These are phyloP conservation scores for Oenanthe sinensis DNA, from an alignment of 129 eudicot genomes.

Conservation along the genomic window DNA sequence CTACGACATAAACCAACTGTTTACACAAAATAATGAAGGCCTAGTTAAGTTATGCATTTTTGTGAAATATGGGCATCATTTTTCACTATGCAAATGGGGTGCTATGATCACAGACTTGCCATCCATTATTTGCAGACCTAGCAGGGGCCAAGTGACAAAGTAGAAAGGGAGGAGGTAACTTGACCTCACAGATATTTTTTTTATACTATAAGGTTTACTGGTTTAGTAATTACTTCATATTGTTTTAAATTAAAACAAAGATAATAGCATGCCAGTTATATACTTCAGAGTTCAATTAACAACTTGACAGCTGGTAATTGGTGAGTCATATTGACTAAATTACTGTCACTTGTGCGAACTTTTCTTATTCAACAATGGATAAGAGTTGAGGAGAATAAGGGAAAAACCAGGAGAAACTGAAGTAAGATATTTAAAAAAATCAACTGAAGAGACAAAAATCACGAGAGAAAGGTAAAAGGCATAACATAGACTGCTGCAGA, in stretches of 20 bases:
- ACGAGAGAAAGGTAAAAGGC: neutral
- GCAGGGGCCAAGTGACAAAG: neutral
- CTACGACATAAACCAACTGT: neutral
- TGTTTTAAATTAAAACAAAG: neutral
- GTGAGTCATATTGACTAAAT: neutral
- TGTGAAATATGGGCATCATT: neutral
- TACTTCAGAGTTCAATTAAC: neutral
- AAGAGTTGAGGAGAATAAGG: too few species aligned
- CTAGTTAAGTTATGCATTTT: neutral
- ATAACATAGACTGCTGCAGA: neutral
- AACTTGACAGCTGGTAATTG: neutral
- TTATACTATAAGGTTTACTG: neutral
- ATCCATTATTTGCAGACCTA: neutral
- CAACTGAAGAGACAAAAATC: neutral
- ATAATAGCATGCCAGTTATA: neutral
- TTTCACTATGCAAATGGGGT: neutral
- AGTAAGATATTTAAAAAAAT: too few species aligned
- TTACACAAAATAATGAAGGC: neutral
- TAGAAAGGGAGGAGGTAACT: neutral
- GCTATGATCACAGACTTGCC: neutral
- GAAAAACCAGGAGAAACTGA: too few species aligned
- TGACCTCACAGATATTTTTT: neutral
- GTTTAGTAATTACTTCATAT: neutral
- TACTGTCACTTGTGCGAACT: neutral
- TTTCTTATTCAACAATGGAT: neutral